Base-by-base conservation (phyloP, 2,329 filamentous ascomycete genomes). In the Claviceps pusilla region DNA sequence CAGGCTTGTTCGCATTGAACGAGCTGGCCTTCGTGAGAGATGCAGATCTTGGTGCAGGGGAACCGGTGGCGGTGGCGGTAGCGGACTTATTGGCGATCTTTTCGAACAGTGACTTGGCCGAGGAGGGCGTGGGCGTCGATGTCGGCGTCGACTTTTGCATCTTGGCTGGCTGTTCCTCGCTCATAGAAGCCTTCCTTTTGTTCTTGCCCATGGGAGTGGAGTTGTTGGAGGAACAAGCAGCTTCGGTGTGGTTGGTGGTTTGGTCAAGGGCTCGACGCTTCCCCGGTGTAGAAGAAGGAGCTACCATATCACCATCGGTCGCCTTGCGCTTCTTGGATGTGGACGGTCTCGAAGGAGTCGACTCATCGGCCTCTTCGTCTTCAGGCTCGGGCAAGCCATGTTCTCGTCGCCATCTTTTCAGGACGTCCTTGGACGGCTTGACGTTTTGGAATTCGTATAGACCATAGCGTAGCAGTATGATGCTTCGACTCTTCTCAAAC, bases 381-480 rank as follows among this genome's bases (percentile, higher is more conserved):
- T 75, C 72, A 0, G 71, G 68, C 33, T 76, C 72, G 10, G 76
- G 74, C 28, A 82, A 69, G 37, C 76, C 76, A 59, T 82, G 74
- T 54, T 76, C 75, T 46, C 74, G 67, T 61, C 77, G 76, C 79
- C 79, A 82, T 60, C 76, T 76, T 64, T 75, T 77, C 53, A 81
- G 69, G 9, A 80, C 71, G 43, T 79, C 76, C 57, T 74, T 75
- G 0, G 78, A 79, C 1, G 78, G 77, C 61, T 79, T 79, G 46
- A 81, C 74, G 19, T 77, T 81, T 67, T 81, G 79, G 67, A 82
- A 82, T 60, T 81, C 76, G 61, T 82, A 82, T 1, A 82, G 72
- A 2, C 78, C 79, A 57, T 82, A 82, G 50, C 78, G 76, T 54
- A 82, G 62, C 66, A 82, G 74, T 55, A 82, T 81, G 47, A 82